Base-by-base conservation (phyloP, 2,329 filamentous ascomycete genomes). In the Fusarium sp. region DNA sequence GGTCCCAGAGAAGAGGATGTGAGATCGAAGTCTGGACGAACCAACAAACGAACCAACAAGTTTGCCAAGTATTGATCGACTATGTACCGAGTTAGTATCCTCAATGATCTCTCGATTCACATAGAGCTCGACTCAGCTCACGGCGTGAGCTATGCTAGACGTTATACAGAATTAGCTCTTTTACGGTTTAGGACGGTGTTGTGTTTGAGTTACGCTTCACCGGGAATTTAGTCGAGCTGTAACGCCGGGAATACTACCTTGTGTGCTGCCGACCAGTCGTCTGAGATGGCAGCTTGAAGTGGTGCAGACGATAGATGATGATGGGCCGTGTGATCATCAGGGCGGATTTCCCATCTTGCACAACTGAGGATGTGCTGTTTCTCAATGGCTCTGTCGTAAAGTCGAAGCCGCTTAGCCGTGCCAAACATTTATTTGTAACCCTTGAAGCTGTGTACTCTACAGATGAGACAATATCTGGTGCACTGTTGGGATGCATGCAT, bases 271-370 rank as follows among this genome's bases (percentile, higher is more conserved):
- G 52, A 63, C 36, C 31, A 45, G 15, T 52, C 48, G 33, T 58
- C 56, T 44, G 31, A 20, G 36, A 65, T 45, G 38, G 56, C 24
- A 47, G 28, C 35, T 35, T 42, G 31, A 42, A 57, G 51, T n/a
- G 45, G 62, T 47, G 48, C 55, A 60, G 39, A 56, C 26, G n/a
- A 36, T 66, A 38, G 28, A 44, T 70, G 36, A 62, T 39, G 58
- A 74, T 74, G 36, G 63, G 39, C 55, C 41, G 35, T 56, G 51
- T 11, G 72, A 69, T 72, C 56, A 33, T 45, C 72, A 69, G 68
- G 68, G 56, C 47, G 52, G 28, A 36, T 41, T 54, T 51, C 68
- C 63, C 44, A 47, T 55, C 57, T 33, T 39, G 63, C 45, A 44
- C 33, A 38, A 55, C 60, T 38, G 39, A 59, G 44, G 39, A 55